phyloP scores from a whole-genome alignment of 2,329 filamentous ascomycete genomes.

The Xylaria digitata region DNA sequence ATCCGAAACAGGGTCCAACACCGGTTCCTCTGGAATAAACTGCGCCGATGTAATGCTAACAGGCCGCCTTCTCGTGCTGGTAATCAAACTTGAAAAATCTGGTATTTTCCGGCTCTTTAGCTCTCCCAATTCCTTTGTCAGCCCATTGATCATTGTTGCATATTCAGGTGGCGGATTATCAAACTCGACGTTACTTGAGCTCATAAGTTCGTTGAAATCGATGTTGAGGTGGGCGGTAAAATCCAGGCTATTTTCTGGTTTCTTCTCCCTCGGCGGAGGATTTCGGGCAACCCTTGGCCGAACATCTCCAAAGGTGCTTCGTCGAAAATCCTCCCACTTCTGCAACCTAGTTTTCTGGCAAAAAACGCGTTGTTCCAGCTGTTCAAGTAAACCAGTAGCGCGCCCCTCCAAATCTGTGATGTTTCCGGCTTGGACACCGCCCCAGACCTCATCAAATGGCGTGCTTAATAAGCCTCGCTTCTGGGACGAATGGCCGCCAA shows the following conservation, averaged over 20 bases:
- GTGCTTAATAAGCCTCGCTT: slow-evolving; percentile 73
- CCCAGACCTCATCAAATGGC: slow-evolving; percentile 78
- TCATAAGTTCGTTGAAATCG: slow-evolving; percentile 54
- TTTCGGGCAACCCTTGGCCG: slow-evolving; percentile 43
- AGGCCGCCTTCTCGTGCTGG: slow-evolving; percentile 34
- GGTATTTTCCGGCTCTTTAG: slow-evolving; percentile 47
- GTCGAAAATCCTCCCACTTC: slow-evolving; percentile 78
- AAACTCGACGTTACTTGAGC: slow-evolving; percentile 28
- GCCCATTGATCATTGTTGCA: slow-evolving; percentile 54
- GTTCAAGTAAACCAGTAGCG: slow-evolving; percentile 69
- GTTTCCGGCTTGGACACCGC: slow-evolving; percentile 69
- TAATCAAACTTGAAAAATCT: slow-evolving; percentile 46
- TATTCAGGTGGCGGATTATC: slow-evolving; percentile 57
- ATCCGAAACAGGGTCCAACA: slow-evolving; percentile 56
- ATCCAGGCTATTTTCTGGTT: slow-evolving; percentile 63
- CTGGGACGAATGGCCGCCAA: slow-evolving; percentile 69
- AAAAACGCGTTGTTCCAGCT: slow-evolving; percentile 75
- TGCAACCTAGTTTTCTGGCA: slow-evolving; percentile 75
- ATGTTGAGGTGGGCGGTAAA: slow-evolving; percentile 65
- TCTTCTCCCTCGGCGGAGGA: slow-evolving; percentile 41
- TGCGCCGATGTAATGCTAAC: slow-evolving; percentile 23
- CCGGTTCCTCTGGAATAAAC: slow-evolving; percentile 27
- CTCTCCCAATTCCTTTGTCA: slow-evolving; percentile 56
- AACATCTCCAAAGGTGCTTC: slow-evolving; percentile 56
- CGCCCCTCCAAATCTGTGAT: slow-evolving; percentile 67